Conservation (phyloP, 139 green algal genomes). For the Diplosphaera chodatii region DNA sequence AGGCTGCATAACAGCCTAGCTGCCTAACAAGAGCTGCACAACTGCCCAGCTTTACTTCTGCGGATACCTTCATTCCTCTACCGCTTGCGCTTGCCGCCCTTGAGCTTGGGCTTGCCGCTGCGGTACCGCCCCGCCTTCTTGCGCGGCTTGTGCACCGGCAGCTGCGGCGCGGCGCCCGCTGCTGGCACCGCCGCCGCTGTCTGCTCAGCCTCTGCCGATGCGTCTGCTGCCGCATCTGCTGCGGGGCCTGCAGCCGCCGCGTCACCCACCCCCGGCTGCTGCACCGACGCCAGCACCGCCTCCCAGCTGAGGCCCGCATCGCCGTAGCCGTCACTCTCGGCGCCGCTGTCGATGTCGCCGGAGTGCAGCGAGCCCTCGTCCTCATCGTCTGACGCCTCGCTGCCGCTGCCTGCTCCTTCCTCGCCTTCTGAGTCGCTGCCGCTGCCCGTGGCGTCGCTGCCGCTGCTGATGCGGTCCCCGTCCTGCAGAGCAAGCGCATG, state of each 20-base stretch:
- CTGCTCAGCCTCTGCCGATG: neutral
- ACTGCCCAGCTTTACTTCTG: too few species aligned
- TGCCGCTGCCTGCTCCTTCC: neutral
- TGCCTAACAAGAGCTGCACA: too few species aligned
- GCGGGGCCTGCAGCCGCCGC: neutral
- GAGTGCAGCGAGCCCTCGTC: constrained; percentile 10
- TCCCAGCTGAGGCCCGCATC: constrained; percentile 80
- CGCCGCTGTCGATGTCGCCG: constrained; percentile 29
- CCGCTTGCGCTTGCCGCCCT: neutral
- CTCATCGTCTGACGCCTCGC: neutral
- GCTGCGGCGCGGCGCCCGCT: too few species aligned
- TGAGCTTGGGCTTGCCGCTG: neutral
- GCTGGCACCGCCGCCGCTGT: too few species aligned
- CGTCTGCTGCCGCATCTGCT: neutral
- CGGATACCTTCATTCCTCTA: too few species aligned
- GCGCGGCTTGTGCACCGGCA: neutral
- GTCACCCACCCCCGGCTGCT: constrained; percentile 6
- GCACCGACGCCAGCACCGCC: constrained; percentile 69
- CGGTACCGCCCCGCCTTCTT: neutral
- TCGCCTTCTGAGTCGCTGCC: constrained; percentile 12
- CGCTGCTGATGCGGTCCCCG: neutral
- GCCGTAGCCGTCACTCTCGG: constrained; percentile 72
- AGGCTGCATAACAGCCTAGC: too few species aligned
- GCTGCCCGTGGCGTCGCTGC: neutral
- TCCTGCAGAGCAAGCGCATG: neutral